Percentiles rank a stretch among this genome's conserved stretches.
phyloP scores from a whole-genome alignment of 148 eudicot genomes.

The Nepenthes mirabilis region DNA sequence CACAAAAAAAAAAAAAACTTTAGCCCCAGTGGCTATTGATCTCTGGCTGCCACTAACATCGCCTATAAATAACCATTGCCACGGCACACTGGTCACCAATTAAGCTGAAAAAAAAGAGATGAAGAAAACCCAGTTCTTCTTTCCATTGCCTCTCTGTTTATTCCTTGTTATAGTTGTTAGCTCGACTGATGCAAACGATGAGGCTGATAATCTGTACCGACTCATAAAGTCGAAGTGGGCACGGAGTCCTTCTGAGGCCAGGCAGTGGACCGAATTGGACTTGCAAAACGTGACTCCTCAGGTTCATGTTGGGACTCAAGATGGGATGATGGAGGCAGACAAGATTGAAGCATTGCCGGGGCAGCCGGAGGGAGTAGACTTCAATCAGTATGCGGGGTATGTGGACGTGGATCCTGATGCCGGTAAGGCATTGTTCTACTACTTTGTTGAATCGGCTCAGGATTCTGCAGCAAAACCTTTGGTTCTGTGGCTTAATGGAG shows the following conservation, averaged over 20 bases:
- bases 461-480: conserved; percentile 8
- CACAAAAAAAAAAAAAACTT: too few relatives aligned
- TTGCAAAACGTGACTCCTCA: neutral
- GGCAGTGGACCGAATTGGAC: neutral
- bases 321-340: neutral
- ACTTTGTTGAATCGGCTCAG: conserved; percentile 12
- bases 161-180: neutral
- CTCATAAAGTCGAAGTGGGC: neutral
- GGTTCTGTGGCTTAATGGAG: conserved; percentile 23
- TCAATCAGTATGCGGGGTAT: conserved; percentile 16
- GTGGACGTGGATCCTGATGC: conserved; percentile 9
- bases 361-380: conserved; percentile 18
- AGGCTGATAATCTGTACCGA: neutral
- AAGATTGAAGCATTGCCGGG: conserved; percentile 16
- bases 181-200: neutral
- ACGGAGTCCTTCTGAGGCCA: neutral
- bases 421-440: conserved; percentile 16
- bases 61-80: too few relatives aligned
- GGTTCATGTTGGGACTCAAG: neutral
- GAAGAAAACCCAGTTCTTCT: neutral
- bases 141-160: neutral
- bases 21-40: too few relatives aligned
- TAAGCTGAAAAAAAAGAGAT: neutral
- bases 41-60: too few relatives aligned
- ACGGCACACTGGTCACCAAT: too few relatives aligned